These are phyloP conservation scores for Phytopythium aichiense DNA, from an alignment of 352 stramenopile species.

Conservation along the genomic window DNA sequence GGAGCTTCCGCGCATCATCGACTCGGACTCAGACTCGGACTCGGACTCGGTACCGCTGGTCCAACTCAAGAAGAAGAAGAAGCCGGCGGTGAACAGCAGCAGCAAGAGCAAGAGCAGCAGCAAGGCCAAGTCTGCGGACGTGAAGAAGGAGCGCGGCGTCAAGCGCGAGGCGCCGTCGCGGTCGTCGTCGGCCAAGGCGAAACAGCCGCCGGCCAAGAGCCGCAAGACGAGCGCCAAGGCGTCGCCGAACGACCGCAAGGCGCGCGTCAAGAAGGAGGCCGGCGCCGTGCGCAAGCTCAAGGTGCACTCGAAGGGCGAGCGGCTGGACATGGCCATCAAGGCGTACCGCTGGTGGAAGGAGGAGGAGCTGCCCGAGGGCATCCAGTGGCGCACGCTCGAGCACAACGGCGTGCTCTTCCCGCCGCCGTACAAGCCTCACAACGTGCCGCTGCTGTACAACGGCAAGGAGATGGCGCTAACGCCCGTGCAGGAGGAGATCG, in stretches of 20 bases:
- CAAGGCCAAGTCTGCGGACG: constrained; percentile 19
- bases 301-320: constrained; percentile 91
- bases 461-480: constrained; percentile 92
- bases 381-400: constrained; percentile 98
- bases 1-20: constrained; percentile 23
- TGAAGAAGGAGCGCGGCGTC: constrained; percentile 55
- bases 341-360: constrained; percentile 99
- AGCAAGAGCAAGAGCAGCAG: constrained; percentile 11
- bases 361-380: constrained; percentile 90
- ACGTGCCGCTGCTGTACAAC: constrained; percentile 95
- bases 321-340: constrained; percentile 96
- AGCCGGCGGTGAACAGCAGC: constrained; percentile 4
- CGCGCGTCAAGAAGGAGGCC: constrained; percentile 42
- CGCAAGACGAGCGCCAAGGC: constrained; percentile 41
- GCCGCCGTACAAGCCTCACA: constrained; percentile 94
- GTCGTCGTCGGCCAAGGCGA: constrained; percentile 11
- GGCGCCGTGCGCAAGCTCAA: constrained; percentile 87
- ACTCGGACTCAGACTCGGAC: constrained; percentile 56
- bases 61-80: constrained; percentile 70
- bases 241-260: constrained; percentile 32
- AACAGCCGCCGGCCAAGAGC: constrained; percentile 23
- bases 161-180: constrained; percentile 47
- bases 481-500: constrained; percentile 93
- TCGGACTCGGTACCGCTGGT: constrained; percentile 70
- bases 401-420: constrained; percentile 99